Conservation (phyloP, 805 yeast genomes). For the Saccharomyces jurei region DNA sequence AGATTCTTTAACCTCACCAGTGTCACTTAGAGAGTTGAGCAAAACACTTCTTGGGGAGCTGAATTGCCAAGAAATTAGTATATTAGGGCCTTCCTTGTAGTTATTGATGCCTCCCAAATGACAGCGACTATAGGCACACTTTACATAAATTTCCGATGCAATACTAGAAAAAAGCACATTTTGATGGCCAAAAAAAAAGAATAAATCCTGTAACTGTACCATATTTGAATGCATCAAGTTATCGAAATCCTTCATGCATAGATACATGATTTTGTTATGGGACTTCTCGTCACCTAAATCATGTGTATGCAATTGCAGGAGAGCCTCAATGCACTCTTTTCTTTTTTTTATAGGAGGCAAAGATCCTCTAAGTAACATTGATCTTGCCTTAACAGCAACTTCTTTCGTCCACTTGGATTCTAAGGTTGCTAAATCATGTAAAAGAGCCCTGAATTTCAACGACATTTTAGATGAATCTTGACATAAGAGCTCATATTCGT, state of each 20-base stretch:
- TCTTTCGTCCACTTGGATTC: slow-evolving; percentile 87
- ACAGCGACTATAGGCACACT: slow-evolving; percentile 96
- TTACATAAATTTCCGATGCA: slow-evolving; percentile 91
- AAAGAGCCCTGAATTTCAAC: slow-evolving; percentile 54
- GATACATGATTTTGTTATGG: slow-evolving; percentile 65
- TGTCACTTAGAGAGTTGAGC: slow-evolving; percentile 48
- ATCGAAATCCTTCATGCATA: slow-evolving; percentile 67
- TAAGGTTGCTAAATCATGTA: slow-evolving; percentile 75
- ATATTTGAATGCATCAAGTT: slow-evolving; percentile 95
- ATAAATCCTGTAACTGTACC: slow-evolving; percentile 89
- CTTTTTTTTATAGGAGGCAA: slow-evolving; percentile 93
- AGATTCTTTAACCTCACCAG: slow-evolving; percentile 85
- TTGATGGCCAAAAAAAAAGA: slow-evolving; percentile 75
- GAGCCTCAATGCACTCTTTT: slow-evolving; percentile 94
- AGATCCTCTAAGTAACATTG: slow-evolving; percentile 91
- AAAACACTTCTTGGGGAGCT: slow-evolving; percentile 76
- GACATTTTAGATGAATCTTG: slow-evolving; percentile 66
- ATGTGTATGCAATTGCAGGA: slow-evolving; percentile 82
- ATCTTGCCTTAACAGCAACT: slow-evolving; percentile 92
- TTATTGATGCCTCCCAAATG: slow-evolving; percentile 70
- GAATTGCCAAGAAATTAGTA: slow-evolving; percentile 82
- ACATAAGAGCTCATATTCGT: slow-evolving; percentile 70
- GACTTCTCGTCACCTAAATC: slow-evolving; percentile 83
- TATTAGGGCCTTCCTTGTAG: slow-evolving; percentile 44
- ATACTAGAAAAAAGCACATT: slow-evolving; percentile 91